phyloP scores from a whole-genome alignment of 2,329 filamentous ascomycete species.

The Aspergillus pseudoviridinutans region DNA sequence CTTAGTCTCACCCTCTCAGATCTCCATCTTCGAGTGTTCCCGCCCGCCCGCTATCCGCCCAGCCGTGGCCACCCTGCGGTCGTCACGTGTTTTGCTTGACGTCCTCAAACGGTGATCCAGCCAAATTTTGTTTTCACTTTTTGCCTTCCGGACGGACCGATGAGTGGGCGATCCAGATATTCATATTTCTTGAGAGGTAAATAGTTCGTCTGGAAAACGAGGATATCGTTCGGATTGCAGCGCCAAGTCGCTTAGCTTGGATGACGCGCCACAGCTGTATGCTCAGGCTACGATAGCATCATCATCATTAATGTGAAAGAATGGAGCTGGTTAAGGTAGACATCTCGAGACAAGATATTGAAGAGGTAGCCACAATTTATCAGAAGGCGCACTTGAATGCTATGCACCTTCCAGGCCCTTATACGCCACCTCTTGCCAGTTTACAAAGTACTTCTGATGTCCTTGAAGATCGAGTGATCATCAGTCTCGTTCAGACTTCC shows the following conservation, averaged over 20 bases:
- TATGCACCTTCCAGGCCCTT: neutral
- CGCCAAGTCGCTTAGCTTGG: neutral
- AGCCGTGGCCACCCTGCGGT: slow-evolving; percentile 18
- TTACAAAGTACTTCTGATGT: neutral
- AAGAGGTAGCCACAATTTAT: neutral
- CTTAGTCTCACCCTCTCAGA: slow-evolving; percentile 9
- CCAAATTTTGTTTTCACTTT: slow-evolving; percentile 12
- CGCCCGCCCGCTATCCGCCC: slow-evolving; percentile 20
- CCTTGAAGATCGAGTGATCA: neutral
- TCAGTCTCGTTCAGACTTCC: neutral
- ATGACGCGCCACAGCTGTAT: neutral
- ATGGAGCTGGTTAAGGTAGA: neutral
- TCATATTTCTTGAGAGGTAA: neutral
- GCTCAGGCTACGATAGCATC: neutral
- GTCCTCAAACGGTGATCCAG: slow-evolving; percentile 14
- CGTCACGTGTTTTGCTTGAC: slow-evolving; percentile 15
- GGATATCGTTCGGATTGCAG: neutral
- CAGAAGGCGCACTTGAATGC: neutral
- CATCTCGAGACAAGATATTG: neutral
- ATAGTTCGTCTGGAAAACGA: neutral
- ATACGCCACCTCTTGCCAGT: neutral
- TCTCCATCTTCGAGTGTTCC: slow-evolving; percentile 19
- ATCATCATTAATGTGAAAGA: neutral
- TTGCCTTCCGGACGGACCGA: slow-evolving; percentile 22
- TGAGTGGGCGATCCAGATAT: slow-evolving; percentile 19